Evolutionary conservation across 2,329 filamentous ascomycete species (phyloP).

Genomic region (Xylariales sp.): DNA sequence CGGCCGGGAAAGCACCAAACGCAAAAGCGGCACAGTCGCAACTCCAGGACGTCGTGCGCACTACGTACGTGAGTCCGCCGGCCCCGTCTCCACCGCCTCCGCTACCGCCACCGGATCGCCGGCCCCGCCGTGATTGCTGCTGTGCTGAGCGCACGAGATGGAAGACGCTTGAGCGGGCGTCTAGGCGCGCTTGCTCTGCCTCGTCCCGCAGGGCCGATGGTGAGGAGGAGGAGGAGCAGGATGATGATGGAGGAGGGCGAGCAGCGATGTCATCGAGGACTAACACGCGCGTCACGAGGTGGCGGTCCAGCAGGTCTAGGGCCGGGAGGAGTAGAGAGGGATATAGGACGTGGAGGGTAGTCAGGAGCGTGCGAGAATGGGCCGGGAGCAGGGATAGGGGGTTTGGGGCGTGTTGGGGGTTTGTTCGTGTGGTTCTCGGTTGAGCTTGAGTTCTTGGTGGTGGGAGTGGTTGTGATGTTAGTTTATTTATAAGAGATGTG

Average conservation of each 20-base stretch:
- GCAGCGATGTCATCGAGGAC: conserved; percentile 7
- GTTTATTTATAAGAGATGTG: conserved; percentile 42
- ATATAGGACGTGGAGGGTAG: conserved; percentile 81
- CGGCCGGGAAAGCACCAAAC: conserved; percentile 61
- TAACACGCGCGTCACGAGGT: conserved; percentile 58
- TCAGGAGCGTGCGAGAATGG: conserved; percentile 52
- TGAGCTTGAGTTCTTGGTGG: background rate
- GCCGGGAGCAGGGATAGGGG: conserved; percentile 31
- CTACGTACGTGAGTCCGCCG: conserved; percentile 52
- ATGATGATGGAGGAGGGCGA: background rate
- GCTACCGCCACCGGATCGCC: conserved; percentile 15
- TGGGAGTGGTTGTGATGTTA: conserved; percentile 21
- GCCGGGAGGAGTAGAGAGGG: conserved; percentile 77
- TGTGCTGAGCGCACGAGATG: conserved; percentile 63
- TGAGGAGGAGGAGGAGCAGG: background rate
- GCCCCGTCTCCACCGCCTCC: conserved; percentile 9
- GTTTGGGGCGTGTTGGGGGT: conserved; percentile 18
- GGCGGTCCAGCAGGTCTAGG: conserved; percentile 79
- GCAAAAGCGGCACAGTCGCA: conserved; percentile 86
- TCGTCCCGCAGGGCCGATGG: conserved; percentile 5
- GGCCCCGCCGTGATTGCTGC: conserved; percentile 23
- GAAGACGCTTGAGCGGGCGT: conserved; percentile 25
- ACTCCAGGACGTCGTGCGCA: conserved; percentile 74
- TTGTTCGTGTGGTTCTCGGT: background rate
- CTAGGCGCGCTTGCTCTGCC: conserved; percentile 2